Conservation (phyloP, 768 basidiomycete species). For the Pisolithus sp. region DNA sequence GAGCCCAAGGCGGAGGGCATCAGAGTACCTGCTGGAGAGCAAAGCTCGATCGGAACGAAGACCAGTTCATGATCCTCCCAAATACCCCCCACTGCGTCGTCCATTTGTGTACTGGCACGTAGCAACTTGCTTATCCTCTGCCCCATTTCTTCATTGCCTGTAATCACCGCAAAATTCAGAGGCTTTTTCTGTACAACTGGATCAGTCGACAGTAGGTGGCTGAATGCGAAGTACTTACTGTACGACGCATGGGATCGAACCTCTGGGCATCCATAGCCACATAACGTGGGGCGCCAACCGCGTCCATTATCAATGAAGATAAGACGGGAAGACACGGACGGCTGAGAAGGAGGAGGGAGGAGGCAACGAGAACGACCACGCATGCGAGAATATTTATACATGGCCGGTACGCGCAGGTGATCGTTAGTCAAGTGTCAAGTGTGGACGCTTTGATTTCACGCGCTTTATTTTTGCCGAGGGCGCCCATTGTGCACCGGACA, state of each 20-base stretch:
- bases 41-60: conserved; percentile 23
- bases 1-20: neutral
- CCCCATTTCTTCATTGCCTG: conserved; percentile 19
- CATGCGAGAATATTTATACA: conserved; percentile 19
- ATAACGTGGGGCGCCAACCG: conserved; percentile 20
- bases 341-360: conserved; percentile 25
- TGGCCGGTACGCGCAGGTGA: conserved; percentile 20
- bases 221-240: conserved; percentile 17
- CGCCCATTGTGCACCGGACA: conserved; percentile 8
- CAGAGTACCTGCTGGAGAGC: conserved; percentile 6
- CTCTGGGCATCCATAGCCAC: conserved; percentile 27
- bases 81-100: conserved; percentile 22
- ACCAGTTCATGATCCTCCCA: conserved; percentile 31
- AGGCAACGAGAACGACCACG: conserved; percentile 18
- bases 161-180: conserved; percentile 7
- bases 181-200: conserved; percentile 15
- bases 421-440: conserved; percentile 4
- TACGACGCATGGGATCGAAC: conserved; percentile 26
- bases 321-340: conserved; percentile 17
- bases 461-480: conserved; percentile 15
- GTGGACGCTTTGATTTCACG: conserved; percentile 17
- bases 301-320: conserved; percentile 24
- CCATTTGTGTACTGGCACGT: conserved; percentile 12
- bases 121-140: conserved; percentile 20
- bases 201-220: conserved; percentile 16